phyloP scores from a whole-genome alignment of 257 asterid species.

The Cinchona pubescens region DNA sequence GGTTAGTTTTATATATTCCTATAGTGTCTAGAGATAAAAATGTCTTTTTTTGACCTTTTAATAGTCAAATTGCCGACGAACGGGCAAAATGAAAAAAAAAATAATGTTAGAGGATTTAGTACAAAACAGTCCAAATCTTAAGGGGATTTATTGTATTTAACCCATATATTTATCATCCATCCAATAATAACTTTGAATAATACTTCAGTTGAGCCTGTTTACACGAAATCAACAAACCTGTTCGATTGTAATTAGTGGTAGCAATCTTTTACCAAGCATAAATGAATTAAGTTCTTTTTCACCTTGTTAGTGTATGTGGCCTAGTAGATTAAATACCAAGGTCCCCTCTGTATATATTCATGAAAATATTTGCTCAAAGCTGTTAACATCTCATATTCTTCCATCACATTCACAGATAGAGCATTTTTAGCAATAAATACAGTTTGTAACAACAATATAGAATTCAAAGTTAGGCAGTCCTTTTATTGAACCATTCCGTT shows the following conservation, averaged over 20 bases:
- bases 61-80: too few relatives aligned
- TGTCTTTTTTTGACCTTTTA: too few relatives aligned
- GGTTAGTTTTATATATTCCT: too few relatives aligned
- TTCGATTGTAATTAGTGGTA: background rate
- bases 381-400: conserved; percentile 9
- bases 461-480: too few relatives aligned
- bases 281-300: background rate
- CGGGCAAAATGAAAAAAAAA: too few relatives aligned
- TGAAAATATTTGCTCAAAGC: conserved; percentile 1
- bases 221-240: background rate
- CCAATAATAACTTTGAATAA: background rate
- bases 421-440: conserved; percentile 15
- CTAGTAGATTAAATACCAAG: background rate
- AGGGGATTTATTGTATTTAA: too few relatives aligned
- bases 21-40: too few relatives aligned
- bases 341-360: background rate
- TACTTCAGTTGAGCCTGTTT: background rate
- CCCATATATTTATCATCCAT: background rate
- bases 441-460: background rate
- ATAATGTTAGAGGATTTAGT: too few relatives aligned
- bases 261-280: background rate
- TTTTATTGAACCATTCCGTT: too few relatives aligned
- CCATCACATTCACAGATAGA: conserved; percentile 11
- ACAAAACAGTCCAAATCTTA: too few relatives aligned
- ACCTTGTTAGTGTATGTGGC: background rate